Conservation (phyloP, 768 basidiomycete species). For the Mrakia blollopis region DNA sequence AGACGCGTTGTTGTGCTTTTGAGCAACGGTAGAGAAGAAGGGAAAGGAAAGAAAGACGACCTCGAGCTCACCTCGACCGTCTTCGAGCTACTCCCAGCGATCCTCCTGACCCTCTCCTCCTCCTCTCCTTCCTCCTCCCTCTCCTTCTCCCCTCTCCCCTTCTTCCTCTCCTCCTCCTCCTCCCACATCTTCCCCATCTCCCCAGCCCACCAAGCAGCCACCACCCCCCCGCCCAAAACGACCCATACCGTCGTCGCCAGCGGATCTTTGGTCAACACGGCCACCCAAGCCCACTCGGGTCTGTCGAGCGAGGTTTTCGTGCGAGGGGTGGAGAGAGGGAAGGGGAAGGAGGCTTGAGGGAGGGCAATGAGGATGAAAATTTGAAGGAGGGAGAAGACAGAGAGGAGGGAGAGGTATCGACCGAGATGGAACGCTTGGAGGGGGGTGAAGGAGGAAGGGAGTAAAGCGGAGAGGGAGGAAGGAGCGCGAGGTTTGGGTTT, state of each 20-base stretch:
- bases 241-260: conserved; percentile 57
- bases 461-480: not conserved
- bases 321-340: conserved; percentile 36
- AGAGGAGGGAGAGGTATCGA: conserved; percentile 53
- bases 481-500: conserved; percentile 8
- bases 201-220: conserved; percentile 67
- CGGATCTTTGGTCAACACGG: conserved; percentile 60
- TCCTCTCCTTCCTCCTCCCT: not conserved
- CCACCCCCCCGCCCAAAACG: conserved; percentile 50
- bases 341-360: conserved; percentile 55
- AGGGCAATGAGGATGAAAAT: conserved; percentile 63
- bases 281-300: conserved; percentile 67
- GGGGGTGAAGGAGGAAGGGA: not conserved
- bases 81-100: conserved; percentile 10
- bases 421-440: conserved; percentile 16
- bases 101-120: conserved; percentile 23
- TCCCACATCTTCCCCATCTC: conserved; percentile 58
- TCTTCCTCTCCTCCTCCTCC: conserved; percentile 7
- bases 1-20: too few species aligned
- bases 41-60: conserved; percentile 6
- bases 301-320: conserved; percentile 39
- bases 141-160: not conserved
- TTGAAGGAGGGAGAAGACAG: conserved; percentile 63
- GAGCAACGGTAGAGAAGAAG: conserved; percentile 45
- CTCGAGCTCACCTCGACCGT: conserved; percentile 23